Evolutionary conservation across 306 rosid genomes (phyloP).

Genomic region (Hippophae rhamnoides): DNA sequence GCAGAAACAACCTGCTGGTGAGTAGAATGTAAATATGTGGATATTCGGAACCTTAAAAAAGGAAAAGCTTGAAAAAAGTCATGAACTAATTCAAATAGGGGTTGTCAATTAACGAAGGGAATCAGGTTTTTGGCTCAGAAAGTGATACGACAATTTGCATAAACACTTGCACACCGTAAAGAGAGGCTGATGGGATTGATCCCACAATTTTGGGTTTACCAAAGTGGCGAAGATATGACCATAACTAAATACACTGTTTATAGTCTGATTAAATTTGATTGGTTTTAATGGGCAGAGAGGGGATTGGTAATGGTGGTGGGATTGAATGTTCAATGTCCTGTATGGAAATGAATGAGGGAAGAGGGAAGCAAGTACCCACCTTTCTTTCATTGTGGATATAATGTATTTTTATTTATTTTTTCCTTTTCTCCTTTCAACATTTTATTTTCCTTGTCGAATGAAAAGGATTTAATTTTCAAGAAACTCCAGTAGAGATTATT

Average conservation of each 20-base stretch:
- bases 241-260: background rate
- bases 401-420: slow-evolving; percentile 11
- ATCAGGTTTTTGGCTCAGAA: slow-evolving; percentile 13
- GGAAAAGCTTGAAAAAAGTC: background rate
- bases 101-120: slow-evolving; percentile 9
- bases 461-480: too few relatives aligned
- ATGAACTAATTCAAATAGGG: slow-evolving; percentile 2
- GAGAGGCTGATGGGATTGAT: slow-evolving; percentile 14
- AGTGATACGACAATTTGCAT: slow-evolving; percentile 6
- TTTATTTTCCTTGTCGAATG: background rate
- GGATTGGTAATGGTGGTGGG: background rate
- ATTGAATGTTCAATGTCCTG: background rate
- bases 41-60: background rate
- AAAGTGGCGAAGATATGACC: slow-evolving; percentile 15
- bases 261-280: slow-evolving; percentile 30
- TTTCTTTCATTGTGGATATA: slow-evolving; percentile 35
- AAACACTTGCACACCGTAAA: slow-evolving; percentile 22
- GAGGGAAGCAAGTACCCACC: slow-evolving; percentile 31
- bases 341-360: slow-evolving; percentile 16
- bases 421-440: slow-evolving; percentile 9
- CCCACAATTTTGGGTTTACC: too few relatives aligned
- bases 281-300: slow-evolving; percentile 36
- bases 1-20: slow-evolving; percentile 95
- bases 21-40: slow-evolving; percentile 36
- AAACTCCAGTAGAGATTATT: too few relatives aligned